Evolutionary conservation across 108 stramenopile species (phyloP).

Genomic region (Schizochytrium sp.): DNA sequence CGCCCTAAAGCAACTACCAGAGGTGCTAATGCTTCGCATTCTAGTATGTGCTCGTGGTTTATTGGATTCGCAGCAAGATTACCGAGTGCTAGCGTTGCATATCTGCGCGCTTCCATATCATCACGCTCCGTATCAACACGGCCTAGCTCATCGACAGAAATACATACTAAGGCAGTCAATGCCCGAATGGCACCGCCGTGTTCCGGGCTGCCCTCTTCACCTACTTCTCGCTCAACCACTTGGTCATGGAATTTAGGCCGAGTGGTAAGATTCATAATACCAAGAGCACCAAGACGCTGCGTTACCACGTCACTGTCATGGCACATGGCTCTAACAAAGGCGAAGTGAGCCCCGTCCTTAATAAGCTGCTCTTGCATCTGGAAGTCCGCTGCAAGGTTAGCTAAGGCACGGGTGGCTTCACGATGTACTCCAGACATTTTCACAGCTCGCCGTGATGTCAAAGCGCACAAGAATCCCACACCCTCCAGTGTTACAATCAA

Average conservation of each 20-base stretch:
- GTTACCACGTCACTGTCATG: conserved; percentile 10
- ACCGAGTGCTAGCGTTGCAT: conserved; percentile 82
- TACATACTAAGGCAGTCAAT: not conserved
- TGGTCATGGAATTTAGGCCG: conserved; percentile 57
- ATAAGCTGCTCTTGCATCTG: conserved; percentile 27
- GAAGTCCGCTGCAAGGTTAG: conserved; percentile 18
- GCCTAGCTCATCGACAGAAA: conserved; percentile 49
- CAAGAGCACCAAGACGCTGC: conserved; percentile 33
- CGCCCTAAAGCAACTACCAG: conserved; percentile 65
- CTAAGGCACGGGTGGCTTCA: conserved; percentile 16
- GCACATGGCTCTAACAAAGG: conserved; percentile 5
- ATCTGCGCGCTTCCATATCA: conserved; percentile 77
- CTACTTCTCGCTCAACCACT: conserved; percentile 63
- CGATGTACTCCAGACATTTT: not conserved
- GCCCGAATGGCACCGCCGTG: conserved; percentile 32
- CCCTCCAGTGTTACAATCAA: conserved; percentile 60
- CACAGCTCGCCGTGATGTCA: not conserved
- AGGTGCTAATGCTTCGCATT: conserved; percentile 62
- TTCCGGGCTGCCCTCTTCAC: not conserved
- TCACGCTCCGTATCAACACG: conserved; percentile 67
- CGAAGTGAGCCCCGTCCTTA: not conserved
- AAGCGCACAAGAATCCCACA: not conserved
- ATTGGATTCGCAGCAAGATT: conserved; percentile 71
- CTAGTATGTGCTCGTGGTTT: conserved; percentile 70
- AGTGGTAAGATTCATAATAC: conserved; percentile 37